These are phyloP conservation scores for Fraxinus dipetala DNA, from an alignment of 305 asterid species.

Conservation along the genomic window DNA sequence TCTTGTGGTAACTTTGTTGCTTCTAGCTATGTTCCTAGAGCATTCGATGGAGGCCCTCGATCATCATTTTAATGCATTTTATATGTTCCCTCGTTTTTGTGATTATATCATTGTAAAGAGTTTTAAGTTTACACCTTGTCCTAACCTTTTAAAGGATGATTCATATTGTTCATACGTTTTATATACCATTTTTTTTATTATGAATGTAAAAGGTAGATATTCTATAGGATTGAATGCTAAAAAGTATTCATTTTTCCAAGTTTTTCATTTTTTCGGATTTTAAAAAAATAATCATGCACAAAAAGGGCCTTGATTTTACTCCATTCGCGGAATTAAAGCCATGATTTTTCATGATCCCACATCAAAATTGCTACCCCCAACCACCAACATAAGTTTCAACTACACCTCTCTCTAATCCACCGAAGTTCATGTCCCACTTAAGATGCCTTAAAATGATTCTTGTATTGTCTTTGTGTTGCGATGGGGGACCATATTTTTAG, in stretches of 20 bases:
- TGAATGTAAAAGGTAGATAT: background rate
- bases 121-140: background rate
- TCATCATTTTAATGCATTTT: background rate
- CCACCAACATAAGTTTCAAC: slow-evolving; percentile 12
- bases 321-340: background rate
- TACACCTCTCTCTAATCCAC: slow-evolving; percentile 24
- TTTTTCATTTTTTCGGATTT: background rate
- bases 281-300: background rate
- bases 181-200: background rate
- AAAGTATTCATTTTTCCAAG: background rate
- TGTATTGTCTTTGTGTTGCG: slow-evolving; percentile 26
- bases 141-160: background rate
- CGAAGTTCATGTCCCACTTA: slow-evolving; percentile 17
- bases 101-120: background rate
- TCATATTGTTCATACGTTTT: background rate
- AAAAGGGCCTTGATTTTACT: background rate
- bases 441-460: slow-evolving; percentile 20
- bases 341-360: background rate
- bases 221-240: background rate
- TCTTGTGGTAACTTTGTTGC: background rate
- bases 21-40: background rate
- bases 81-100: background rate
- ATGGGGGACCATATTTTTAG: slow-evolving; percentile 13
- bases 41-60: background rate
- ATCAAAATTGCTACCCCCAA: slow-evolving; percentile 1